These are phyloP conservation scores for Aquilaria sinensis DNA, from an alignment of 345 rosid genomes.

Conservation along the genomic window DNA sequence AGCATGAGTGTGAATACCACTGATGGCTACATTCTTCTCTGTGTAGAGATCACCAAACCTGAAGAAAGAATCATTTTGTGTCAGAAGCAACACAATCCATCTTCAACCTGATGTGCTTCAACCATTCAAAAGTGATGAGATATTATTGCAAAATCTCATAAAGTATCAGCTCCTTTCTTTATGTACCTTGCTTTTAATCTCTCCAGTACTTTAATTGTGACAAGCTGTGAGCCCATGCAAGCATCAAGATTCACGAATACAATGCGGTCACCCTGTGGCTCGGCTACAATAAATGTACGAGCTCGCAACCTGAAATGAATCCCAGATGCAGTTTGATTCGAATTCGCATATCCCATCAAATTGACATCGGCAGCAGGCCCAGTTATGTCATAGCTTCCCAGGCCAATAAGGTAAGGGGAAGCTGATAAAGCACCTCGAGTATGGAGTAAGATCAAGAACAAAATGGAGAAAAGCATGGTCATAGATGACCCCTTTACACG, in stretches of 20 bases:
- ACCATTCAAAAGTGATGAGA: background rate
- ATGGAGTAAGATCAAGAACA: constrained; percentile 17
- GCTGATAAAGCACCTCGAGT: constrained; percentile 19
- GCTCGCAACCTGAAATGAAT: constrained; percentile 66
- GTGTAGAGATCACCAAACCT: constrained; percentile 66
- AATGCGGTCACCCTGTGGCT: constrained; percentile 37
- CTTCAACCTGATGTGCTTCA: background rate
- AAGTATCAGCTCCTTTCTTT: background rate
- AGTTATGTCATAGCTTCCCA: constrained; percentile 78
- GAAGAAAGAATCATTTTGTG: constrained; percentile 10
- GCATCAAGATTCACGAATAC: constrained; percentile 75
- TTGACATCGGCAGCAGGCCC: constrained; percentile 85
- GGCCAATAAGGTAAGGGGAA: constrained; percentile 51
- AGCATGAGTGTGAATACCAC: constrained; percentile 74
- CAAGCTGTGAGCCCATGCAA: constrained; percentile 74
- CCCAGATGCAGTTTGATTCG: constrained; percentile 56
- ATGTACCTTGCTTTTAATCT: constrained; percentile 60
- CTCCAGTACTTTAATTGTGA: constrained; percentile 61
- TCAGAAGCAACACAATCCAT: constrained; percentile 4
- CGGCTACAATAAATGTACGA: constrained; percentile 58
- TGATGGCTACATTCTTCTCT: constrained; percentile 63
- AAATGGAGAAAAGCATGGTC: constrained; percentile 13
- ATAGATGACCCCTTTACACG: constrained; percentile 1
- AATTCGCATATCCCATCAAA: constrained; percentile 75
- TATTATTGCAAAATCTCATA: too few relatives aligned